A percentile compares a stretch with the other conserved stretches of the same genome.
phyloP scores from a whole-genome alignment of 139 green algal genomes.

The Chlamydomonas sp. region DNA sequence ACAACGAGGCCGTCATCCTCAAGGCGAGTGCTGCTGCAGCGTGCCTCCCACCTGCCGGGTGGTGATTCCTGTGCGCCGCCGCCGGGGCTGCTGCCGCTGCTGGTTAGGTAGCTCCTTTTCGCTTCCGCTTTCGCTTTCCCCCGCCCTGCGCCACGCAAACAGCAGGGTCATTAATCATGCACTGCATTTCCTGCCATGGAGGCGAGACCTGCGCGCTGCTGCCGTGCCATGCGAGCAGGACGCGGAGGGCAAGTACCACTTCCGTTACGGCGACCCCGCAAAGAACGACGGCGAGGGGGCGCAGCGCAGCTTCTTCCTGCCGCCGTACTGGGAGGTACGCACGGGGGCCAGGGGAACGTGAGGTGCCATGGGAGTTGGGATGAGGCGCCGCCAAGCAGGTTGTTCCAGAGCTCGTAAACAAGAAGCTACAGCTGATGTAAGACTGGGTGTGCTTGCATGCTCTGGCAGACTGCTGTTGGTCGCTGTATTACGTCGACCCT shows the following conservation, averaged over 20 bases:
- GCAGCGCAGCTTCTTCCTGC: slow-evolving; percentile 1
- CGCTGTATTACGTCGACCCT: too few relatives aligned
- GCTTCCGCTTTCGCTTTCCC: background rate
- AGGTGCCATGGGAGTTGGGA: too few relatives aligned
- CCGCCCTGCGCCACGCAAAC: too few relatives aligned
- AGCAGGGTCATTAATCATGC: too few relatives aligned
- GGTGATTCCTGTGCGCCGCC: background rate
- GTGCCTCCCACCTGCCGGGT: too few relatives aligned
- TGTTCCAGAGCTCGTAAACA: too few relatives aligned
- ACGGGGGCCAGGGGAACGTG: background rate
- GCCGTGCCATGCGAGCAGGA: background rate
- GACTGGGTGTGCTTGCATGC: too few relatives aligned
- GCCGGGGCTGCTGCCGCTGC: background rate
- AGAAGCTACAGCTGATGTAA: too few relatives aligned
- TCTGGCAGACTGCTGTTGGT: too few relatives aligned
- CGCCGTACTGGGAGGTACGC: slow-evolving; percentile 6
- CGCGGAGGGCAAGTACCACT: slow-evolving; percentile 16
- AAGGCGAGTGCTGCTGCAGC: background rate
- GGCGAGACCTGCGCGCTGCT: too few relatives aligned
- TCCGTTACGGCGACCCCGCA: slow-evolving; percentile 1
- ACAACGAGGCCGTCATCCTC: slow-evolving; percentile 14
- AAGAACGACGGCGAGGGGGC: background rate
- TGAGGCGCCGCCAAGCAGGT: too few relatives aligned
- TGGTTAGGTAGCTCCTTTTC: background rate
- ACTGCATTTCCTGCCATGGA: too few relatives aligned